phyloP scores from a whole-genome alignment of 305 asterid genomes.

The Solanum hybrid region DNA sequence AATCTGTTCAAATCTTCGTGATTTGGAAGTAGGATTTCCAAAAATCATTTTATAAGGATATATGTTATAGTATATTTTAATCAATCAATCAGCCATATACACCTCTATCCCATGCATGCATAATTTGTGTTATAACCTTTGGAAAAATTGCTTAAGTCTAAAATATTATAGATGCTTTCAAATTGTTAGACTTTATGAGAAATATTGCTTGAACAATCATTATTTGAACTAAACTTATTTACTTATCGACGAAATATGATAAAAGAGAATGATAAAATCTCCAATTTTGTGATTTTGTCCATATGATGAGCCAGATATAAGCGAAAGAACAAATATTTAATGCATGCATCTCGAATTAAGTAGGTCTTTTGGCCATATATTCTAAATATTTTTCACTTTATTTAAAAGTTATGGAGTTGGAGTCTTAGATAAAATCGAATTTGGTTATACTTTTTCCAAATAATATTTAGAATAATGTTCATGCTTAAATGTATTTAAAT shows the following conservation, averaged over 20 bases:
- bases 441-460: background rate
- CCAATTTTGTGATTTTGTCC: background rate
- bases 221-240: background rate
- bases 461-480: background rate
- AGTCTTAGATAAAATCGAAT: background rate
- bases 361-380: background rate
- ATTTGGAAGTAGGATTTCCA: background rate
- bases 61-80: background rate
- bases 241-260: background rate
- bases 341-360: background rate
- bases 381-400: background rate
- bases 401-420: background rate
- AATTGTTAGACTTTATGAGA: background rate
- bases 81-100: background rate
- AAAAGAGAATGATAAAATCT: background rate
- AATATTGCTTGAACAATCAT: background rate
- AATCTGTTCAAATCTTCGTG: background rate
- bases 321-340: background rate
- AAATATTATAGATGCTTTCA: background rate
- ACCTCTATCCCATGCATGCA: background rate
- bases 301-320: background rate
- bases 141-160: background rate
- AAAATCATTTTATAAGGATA: background rate
- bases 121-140: background rate
- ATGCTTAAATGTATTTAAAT: background rate